A percentile compares a stretch with the other conserved stretches of the same genome.
Evolutionary conservation across 2,329 filamentous ascomycete genomes (phyloP).

Genomic region (Neofusicoccum sp.): DNA sequence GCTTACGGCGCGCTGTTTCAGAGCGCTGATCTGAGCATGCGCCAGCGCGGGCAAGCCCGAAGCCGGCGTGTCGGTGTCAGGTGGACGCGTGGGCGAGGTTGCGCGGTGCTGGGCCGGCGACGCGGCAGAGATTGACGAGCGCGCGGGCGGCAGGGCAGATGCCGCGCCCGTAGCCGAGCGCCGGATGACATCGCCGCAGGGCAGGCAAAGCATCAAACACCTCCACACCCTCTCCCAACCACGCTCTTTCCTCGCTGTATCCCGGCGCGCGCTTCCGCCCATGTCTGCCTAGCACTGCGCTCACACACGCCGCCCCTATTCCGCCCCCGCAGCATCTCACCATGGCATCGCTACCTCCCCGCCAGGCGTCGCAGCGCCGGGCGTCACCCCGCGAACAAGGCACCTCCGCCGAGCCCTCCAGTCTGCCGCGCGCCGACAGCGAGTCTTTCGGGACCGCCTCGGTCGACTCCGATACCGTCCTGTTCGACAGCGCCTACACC

Average conservation of each 20-base stretch:
- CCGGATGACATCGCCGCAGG: conserved; percentile 13
- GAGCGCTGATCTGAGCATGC: not conserved
- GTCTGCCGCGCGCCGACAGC: conserved; percentile 34
- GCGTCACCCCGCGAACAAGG: conserved; percentile 27
- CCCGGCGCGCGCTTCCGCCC: not conserved
- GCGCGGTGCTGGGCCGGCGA: conserved; percentile 2
- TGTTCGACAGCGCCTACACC: conserved; percentile 39
- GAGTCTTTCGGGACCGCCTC: conserved; percentile 40
- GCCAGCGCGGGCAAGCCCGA: not conserved
- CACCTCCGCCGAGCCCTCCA: conserved; percentile 26
- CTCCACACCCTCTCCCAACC: not conserved
- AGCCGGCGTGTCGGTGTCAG: conserved; percentile 2
- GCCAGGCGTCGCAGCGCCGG: conserved; percentile 39
- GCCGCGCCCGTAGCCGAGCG: conserved; percentile 2
- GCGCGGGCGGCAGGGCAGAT: not conserved
- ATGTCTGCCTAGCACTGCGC: not conserved
- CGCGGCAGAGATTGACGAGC: conserved; percentile 2
- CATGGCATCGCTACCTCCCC: conserved; percentile 49
- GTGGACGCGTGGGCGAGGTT: conserved; percentile 10
- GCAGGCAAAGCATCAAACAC: not conserved
- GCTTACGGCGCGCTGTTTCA: not conserved
- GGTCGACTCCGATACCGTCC: conserved; percentile 50
- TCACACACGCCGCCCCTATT: not conserved
- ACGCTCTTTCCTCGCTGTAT: not conserved
- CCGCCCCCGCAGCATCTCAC: conserved; percentile 1